These are phyloP conservation scores for Cercospora sp. DNA, from an alignment of 2,329 filamentous ascomycete species.

Conservation along the genomic window DNA sequence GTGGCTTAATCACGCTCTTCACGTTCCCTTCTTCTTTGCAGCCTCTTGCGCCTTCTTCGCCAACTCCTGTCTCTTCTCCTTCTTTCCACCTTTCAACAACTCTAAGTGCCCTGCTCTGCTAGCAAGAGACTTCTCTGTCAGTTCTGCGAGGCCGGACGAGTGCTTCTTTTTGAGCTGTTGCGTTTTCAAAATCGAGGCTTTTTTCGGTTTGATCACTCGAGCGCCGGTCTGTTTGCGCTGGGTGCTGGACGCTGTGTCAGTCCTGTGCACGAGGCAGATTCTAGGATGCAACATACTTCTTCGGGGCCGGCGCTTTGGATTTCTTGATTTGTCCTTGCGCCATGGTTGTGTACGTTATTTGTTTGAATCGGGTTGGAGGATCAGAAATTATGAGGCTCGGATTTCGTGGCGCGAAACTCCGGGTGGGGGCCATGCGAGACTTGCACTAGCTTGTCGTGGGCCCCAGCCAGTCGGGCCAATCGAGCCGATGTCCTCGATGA, in stretches of 20 bases:
- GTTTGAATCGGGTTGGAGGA: neutral
- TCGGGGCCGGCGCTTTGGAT: constrained; percentile 32
- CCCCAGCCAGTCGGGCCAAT: neutral
- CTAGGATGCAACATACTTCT: constrained; percentile 23
- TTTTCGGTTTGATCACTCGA: constrained; percentile 67
- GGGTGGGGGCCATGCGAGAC: neutral
- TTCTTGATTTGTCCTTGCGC: constrained; percentile 38
- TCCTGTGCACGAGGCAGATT: neutral
- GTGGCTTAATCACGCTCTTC: neutral
- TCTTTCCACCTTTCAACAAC: constrained; percentile 66
- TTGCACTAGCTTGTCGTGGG: neutral
- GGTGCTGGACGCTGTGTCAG: constrained; percentile 25
- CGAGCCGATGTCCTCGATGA: neutral
- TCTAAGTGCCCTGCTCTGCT: constrained; percentile 70
- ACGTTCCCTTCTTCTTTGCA: neutral
- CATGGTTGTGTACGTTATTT: constrained; percentile 23
- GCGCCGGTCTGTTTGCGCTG: constrained; percentile 49
- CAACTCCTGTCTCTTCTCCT: constrained; percentile 46
- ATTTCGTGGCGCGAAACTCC: constrained; percentile 1
- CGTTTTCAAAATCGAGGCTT: constrained; percentile 59
- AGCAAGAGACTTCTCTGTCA: constrained; percentile 68
- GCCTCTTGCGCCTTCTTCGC: constrained; percentile 19
- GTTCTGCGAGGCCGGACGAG: constrained; percentile 60
- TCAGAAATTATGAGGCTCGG: neutral
- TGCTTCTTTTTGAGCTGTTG: constrained; percentile 68